Conservation (phyloP, 2,329 filamentous ascomycete species). For the Aspergillus novoparasiticus region DNA sequence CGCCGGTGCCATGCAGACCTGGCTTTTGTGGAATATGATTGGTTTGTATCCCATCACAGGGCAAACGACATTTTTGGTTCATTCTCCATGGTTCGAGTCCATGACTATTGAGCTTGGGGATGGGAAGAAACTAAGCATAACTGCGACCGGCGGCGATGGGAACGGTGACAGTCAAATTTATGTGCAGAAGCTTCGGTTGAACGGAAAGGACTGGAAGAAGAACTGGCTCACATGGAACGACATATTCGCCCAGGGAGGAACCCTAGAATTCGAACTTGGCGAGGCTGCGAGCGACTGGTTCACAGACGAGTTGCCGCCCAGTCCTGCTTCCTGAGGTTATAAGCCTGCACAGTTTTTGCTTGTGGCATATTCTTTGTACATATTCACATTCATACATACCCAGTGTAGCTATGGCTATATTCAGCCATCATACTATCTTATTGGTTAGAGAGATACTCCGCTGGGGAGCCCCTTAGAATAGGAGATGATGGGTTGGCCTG, state of each 20-base stretch:
- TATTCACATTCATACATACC: neutral
- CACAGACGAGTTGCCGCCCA: conserved; percentile 63
- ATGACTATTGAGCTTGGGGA: conserved; percentile 62
- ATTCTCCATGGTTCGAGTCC: conserved; percentile 64
- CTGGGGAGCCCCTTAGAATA: neutral
- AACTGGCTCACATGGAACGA: conserved; percentile 69
- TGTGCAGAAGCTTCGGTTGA: conserved; percentile 68
- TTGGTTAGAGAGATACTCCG: neutral
- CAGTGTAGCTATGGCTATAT: neutral
- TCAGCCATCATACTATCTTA: neutral
- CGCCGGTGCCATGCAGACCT: conserved; percentile 72
- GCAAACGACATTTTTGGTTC: conserved; percentile 68
- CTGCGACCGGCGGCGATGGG: conserved; percentile 51
- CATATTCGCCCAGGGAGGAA: conserved; percentile 65
- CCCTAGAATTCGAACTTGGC: conserved; percentile 67
- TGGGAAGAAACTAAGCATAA: conserved; percentile 58
- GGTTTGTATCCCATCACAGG: conserved; percentile 69
- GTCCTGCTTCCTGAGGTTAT: conserved; percentile 49
- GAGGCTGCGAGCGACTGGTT: conserved; percentile 57
- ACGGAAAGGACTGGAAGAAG: conserved; percentile 64
- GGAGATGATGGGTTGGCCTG: neutral
- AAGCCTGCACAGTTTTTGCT: neutral
- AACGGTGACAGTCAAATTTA: conserved; percentile 54
- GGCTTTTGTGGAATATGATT: conserved; percentile 69
- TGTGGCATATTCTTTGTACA: neutral